phyloP scores from a whole-genome alignment of 352 stramenopile species.

The Phytophthora rubi region DNA sequence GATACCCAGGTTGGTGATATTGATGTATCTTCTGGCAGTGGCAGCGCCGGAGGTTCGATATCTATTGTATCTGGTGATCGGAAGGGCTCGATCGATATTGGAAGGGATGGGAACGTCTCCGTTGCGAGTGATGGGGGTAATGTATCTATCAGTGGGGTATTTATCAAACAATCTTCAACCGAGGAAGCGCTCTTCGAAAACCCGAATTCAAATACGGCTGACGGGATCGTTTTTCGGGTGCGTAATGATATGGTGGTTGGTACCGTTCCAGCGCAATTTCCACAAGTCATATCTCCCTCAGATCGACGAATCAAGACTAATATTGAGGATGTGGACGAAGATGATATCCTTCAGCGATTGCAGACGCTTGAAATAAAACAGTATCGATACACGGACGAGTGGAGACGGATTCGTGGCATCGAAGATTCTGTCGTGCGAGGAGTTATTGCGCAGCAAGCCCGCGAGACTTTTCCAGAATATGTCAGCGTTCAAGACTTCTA shows the following conservation, averaged over 20 bases:
- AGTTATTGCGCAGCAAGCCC: constrained; percentile 72
- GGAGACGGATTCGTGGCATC: constrained; percentile 83
- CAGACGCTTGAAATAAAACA: constrained; percentile 86
- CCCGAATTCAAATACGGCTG: constrained; percentile 28
- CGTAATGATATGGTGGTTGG: constrained; percentile 51
- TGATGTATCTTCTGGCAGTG: constrained; percentile 20
- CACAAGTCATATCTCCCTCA: constrained; percentile 87
- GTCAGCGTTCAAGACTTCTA: constrained; percentile 75
- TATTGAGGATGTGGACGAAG: constrained; percentile 85
- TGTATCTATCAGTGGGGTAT: constrained; percentile 26
- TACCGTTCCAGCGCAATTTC: constrained; percentile 87
- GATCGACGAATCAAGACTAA: constrained; percentile 93
- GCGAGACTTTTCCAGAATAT: constrained; percentile 91
- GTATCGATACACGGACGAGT: constrained; percentile 91
- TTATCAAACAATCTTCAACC: constrained; percentile 26
- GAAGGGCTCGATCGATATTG: constrained; percentile 28
- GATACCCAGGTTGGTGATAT: constrained; percentile 17
- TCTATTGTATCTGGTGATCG: constrained; percentile 27
- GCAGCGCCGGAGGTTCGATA: constrained; percentile 31
- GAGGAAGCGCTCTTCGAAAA: constrained; percentile 36
- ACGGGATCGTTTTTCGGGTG: constrained; percentile 47
- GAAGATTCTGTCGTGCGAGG: constrained; percentile 79
- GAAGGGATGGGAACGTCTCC: constrained; percentile 24
- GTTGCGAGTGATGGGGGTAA: constrained; percentile 19
- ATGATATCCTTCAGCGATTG: constrained; percentile 89